A percentile compares a stretch with the other conserved stretches of the same genome.
phyloP scores from a whole-genome alignment of 441 rosid genomes.

The Euphorbia corollata region DNA sequence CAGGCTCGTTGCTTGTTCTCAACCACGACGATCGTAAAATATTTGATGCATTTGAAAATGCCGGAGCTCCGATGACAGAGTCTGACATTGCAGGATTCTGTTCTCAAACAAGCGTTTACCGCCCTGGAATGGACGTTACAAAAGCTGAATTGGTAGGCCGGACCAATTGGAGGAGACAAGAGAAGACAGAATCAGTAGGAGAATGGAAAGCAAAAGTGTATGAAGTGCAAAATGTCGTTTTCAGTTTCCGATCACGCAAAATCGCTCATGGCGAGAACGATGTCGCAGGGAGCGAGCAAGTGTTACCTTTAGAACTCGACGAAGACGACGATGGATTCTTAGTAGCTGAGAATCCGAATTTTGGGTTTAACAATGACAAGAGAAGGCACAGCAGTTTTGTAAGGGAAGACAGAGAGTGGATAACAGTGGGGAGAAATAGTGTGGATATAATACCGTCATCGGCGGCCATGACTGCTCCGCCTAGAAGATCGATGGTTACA shows the following conservation, averaged over 20 bases:
- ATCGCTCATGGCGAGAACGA: conserved; percentile 45
- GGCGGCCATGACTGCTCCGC: conserved; percentile 25
- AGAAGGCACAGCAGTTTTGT: conserved; percentile 92
- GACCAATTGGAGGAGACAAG: conserved; percentile 76
- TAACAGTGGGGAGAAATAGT: conserved; percentile 74
- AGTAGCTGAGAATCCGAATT: conserved; percentile 78
- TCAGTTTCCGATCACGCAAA: conserved; percentile 69
- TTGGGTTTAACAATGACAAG: conserved; percentile 30
- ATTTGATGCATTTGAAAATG: conserved; percentile 68
- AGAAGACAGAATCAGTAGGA: conserved; percentile 65
- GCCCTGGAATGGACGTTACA: conserved; percentile 92
- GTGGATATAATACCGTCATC: conserved; percentile 67
- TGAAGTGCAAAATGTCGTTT: conserved; percentile 64
- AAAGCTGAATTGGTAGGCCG: conserved; percentile 62
- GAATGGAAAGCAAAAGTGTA: conserved; percentile 82
- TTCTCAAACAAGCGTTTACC: conserved; percentile 59
- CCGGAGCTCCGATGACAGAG: conserved; percentile 62
- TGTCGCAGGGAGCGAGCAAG: conserved; percentile 65
- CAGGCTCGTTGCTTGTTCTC: conserved; percentile 65
- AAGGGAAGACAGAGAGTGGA: conserved; percentile 67
- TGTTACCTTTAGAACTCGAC: conserved; percentile 71
- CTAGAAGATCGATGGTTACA: conserved; percentile 32
- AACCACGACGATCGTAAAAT: conserved; percentile 62
- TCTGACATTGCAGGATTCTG: conserved; percentile 50
- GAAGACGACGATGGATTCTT: conserved; percentile 92